Evolutionary conservation across 129 eudicot species (phyloP).

Genomic region (Lonicera japonica): DNA sequence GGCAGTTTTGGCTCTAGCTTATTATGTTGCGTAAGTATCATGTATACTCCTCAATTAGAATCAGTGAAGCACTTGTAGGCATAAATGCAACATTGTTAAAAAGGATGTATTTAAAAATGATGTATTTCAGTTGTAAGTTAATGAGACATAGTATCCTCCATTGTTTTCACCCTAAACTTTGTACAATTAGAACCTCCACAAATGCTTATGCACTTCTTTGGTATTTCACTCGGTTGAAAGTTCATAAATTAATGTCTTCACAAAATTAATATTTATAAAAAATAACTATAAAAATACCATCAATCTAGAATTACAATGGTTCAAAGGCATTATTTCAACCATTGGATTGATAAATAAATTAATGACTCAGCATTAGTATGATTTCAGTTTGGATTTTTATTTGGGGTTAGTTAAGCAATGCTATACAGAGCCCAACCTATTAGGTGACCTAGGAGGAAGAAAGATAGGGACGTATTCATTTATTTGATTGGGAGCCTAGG

Average conservation of each 20-base stretch:
- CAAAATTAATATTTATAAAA: too few relatives aligned
- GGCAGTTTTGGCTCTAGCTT: constrained; percentile 78
- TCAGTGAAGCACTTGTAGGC: constrained; percentile 22
- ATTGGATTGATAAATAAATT: too few relatives aligned
- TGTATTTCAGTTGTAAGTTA: neutral
- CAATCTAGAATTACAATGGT: too few relatives aligned
- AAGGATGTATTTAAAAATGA: too few relatives aligned
- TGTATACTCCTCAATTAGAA: constrained; percentile 10
- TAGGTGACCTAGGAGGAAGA: too few relatives aligned
- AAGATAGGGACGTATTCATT: too few relatives aligned
- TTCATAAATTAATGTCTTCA: too few relatives aligned
- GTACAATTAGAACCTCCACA: neutral
- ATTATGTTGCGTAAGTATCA: constrained; percentile 85
- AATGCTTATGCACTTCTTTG: neutral
- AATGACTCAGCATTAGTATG: neutral
- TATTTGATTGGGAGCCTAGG: too few relatives aligned
- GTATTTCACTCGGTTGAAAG: neutral
- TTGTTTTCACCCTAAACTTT: neutral
- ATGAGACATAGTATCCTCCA: neutral
- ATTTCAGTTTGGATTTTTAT: too few relatives aligned
- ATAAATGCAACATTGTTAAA: constrained; percentile 1
- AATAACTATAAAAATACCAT: neutral
- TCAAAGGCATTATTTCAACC: neutral
- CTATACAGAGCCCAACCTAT: too few relatives aligned
- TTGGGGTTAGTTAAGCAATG: too few relatives aligned